Conservation (phyloP, 2,329 filamentous ascomycete species). For the Tolypocladium ovalisporum region DNA sequence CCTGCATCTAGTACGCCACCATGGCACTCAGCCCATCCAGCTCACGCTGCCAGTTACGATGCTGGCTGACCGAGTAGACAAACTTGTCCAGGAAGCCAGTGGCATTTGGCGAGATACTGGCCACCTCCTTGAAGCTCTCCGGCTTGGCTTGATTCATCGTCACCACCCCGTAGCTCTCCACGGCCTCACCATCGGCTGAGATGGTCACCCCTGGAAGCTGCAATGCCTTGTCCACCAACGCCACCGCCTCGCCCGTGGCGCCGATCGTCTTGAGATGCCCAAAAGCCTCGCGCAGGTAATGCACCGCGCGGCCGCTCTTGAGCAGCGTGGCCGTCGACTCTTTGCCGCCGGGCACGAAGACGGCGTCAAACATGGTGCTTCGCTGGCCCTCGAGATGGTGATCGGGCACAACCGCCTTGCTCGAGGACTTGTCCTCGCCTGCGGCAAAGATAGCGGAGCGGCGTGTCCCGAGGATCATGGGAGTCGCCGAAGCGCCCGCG, state of each 20-base stretch:
- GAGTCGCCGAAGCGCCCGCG: slow-evolving; percentile 50
- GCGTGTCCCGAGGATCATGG: slow-evolving; percentile 61
- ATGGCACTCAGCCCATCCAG: slow-evolving; percentile 53
- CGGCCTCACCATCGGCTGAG: slow-evolving; percentile 33
- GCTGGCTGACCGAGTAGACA: slow-evolving; percentile 57
- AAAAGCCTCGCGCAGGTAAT: slow-evolving; percentile 73
- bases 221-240: slow-evolving; percentile 43
- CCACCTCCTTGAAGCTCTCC: slow-evolving; percentile 47
- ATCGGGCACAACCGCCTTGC: slow-evolving; percentile 51
- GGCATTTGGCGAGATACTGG: slow-evolving; percentile 55
- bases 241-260: slow-evolving; percentile 61
- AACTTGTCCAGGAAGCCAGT: slow-evolving; percentile 62
- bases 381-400: slow-evolving; percentile 74
- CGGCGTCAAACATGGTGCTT: slow-evolving; percentile 69
- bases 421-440: slow-evolving; percentile 40
- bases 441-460: slow-evolving; percentile 55
- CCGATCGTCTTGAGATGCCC: slow-evolving; percentile 73
- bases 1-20: slow-evolving; percentile 45
- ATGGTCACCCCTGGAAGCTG: slow-evolving; percentile 29
- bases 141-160: slow-evolving; percentile 46
- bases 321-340: slow-evolving; percentile 51
- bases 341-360: slow-evolving; percentile 65
- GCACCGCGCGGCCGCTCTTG: slow-evolving; percentile 60
- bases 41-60: slow-evolving; percentile 66
- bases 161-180: slow-evolving; percentile 66